Conservation (phyloP, 768 basidiomycete species). For the Phaffia tasmanica region DNA sequence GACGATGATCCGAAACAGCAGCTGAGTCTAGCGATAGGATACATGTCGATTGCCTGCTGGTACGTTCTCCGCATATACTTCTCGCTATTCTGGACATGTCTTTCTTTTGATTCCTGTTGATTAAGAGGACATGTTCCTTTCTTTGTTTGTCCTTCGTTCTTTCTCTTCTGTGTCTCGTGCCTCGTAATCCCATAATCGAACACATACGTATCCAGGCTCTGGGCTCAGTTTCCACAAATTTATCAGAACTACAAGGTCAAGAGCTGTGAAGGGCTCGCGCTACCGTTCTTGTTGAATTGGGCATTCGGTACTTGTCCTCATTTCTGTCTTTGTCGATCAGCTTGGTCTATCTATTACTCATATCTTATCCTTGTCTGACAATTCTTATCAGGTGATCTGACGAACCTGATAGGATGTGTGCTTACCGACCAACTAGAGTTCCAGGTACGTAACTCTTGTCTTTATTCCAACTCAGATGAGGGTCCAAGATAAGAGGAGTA, state of each 20-base stretch:
- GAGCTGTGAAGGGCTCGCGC: slow-evolving; percentile 78
- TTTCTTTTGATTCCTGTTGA: no score
- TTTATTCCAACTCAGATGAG: background rate
- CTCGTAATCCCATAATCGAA: background rate
- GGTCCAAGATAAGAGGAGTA: background rate
- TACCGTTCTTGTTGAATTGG: slow-evolving; percentile 92
- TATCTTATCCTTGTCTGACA: background rate
- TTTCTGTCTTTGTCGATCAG: slow-evolving; percentile 5
- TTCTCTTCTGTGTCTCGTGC: background rate
- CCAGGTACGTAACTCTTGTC: slow-evolving; percentile 50
- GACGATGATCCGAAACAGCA: no score
- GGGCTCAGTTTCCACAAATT: slow-evolving; percentile 27
- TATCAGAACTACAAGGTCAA: slow-evolving; percentile 42
- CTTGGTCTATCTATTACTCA: background rate
- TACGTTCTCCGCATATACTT: background rate
- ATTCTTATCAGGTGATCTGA: slow-evolving; percentile 59
- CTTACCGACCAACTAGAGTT: slow-evolving; percentile 89
- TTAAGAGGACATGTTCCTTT: no score
- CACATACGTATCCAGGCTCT: slow-evolving; percentile 2
- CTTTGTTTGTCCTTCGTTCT: background rate
- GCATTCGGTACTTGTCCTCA: slow-evolving; percentile 53
- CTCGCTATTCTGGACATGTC: slow-evolving; percentile 12
- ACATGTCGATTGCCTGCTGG: slow-evolving; percentile 9
- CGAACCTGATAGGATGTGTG: slow-evolving; percentile 77
- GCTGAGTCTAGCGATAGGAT: background rate